Base-by-base conservation (phyloP, 768 basidiomycete genomes). In the Podaxis carcinomalis region DNA sequence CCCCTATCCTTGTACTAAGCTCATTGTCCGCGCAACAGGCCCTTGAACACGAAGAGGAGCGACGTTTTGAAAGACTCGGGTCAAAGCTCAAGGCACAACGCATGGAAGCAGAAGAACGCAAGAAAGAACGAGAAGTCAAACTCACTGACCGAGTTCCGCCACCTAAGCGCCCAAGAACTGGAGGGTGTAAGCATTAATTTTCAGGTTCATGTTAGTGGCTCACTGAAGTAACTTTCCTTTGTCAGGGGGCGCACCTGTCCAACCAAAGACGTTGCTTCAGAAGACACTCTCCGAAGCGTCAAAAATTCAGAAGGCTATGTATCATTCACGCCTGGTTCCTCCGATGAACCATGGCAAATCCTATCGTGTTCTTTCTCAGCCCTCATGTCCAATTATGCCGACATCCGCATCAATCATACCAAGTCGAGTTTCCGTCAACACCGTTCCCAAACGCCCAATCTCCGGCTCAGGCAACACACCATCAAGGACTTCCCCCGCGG, bases 61-160 rank as follows among this genome's bases (percentile, higher is more conserved):
- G 78, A 67, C 82, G 87, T 46, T 72, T 92, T 27, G 86, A 90
- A 69, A 83, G 84, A 69, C 76, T 83, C 10, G 82, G 83, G 32
- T 78, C 77, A 46, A 86, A 80, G 64, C 77, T 93, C 64, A 85
- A 88, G 63, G 82, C 73, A 50, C 84, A 87, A 67, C 84, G 89
- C 19, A 78, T 83, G 67, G 85, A 88, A 70, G 87, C 82, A 10
- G 88, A 87, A 39, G 85, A 88, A 68, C 86, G 85, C 64, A 92
- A 88, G 77, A 90, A 81, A 71, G 88, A 89, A 72, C 80, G 85
- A 61, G 86, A 88, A 72, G 82, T 93, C 61, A 92, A 90, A 70
- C 67, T 86, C 56, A 92, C 89, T 16, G 88, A 90, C 71, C 81
- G 76, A 64, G 65, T 89, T 13, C 89, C 89, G 27, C 86, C 84